Base-by-base conservation (phyloP, 1,284 basidiomycete species). In the Melanopsichium pennsylvanicum region DNA sequence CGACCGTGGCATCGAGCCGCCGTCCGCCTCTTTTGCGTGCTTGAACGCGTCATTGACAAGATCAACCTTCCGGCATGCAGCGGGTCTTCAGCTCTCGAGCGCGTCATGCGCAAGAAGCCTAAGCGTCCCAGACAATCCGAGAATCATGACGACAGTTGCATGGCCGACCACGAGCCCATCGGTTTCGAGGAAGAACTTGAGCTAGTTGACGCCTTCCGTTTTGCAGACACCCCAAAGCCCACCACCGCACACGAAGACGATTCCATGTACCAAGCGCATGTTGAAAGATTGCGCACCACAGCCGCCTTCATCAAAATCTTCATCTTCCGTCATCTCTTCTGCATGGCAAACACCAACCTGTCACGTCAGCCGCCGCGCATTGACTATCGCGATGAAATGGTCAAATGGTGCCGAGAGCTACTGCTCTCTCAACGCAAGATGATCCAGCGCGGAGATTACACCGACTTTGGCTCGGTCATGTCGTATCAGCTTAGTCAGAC, bases 1-100 rank as follows among this genome's bases (percentile, higher is more conserved):
- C 51, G 67, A 3, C 55, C 60, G 13, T 70, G 54, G 56, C 61
- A 70, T 25, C 56, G 67, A 15, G 67, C 67, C n/a, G 54, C 56
- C 9, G 51, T 70, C 23, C 60, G 67, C 29, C 57, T 70, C 21
- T 60, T 60, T 23, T 70, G 67, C 43, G 67, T 70, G 23, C 42
- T 70, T 12, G 67, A 70, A 33, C 51, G 67, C 6, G 67, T 70
- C 44, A 61, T 70, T 18, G 67, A 70, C 52, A 70, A 70, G 42
- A 70, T 70, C 48, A 70, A 70, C 33, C 61, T 70, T 23, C 67
- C 67, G 3, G 61, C 67, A 10, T 70, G 67, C 57, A 70, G 61
- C 38, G 46, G 43, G 9, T 70, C 67, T 0, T 41, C 51, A 26
- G 67, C 67, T 6, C 45, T 70, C 11, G 67, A 70, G 37, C 40